Evolutionary conservation across 129 eudicot species (phyloP).

Genomic region (Lactuca saligna): DNA sequence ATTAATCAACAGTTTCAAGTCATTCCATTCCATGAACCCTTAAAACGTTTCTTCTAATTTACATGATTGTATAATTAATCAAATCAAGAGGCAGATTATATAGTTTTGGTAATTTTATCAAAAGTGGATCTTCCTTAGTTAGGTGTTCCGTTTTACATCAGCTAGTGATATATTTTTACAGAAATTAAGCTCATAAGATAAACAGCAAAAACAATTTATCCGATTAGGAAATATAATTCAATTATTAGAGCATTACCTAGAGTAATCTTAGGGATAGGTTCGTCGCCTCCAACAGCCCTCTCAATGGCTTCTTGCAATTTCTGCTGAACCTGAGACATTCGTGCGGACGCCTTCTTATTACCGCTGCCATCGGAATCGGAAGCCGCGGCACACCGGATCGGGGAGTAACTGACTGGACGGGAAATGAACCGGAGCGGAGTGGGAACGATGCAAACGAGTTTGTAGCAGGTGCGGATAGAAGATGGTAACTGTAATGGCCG

Average conservation of each 20-base stretch:
- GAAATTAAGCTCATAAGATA: too few relatives aligned
- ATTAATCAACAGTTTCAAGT: too few relatives aligned
- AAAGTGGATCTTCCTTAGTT: too few relatives aligned
- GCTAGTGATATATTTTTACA: too few relatives aligned
- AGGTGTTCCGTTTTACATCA: too few relatives aligned
- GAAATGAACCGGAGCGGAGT: conserved; percentile 9
- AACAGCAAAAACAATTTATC: not conserved
- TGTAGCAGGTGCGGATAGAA: conserved; percentile 16
- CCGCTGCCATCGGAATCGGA: conserved; percentile 39
- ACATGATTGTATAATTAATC: too few relatives aligned
- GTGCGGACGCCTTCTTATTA: conserved; percentile 61
- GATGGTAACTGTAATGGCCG: conserved; percentile 26
- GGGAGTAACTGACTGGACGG: conserved; percentile 42
- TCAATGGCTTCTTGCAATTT: conserved; percentile 63
- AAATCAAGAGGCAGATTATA: too few relatives aligned
- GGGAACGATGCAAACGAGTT: conserved; percentile 19
- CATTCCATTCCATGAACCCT: too few relatives aligned
- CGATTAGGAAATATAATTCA: not conserved
- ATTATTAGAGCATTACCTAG: conserved; percentile 42
- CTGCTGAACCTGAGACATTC: conserved; percentile 73
- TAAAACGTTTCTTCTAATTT: too few relatives aligned
- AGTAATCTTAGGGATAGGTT: conserved; percentile 71
- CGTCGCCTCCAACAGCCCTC: conserved; percentile 58
- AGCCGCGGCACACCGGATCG: conserved; percentile 52
- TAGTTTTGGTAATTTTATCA: too few relatives aligned